These are phyloP conservation scores for Suhomyces atakaporum DNA, from an alignment of 1,139 yeast genomes.

Conservation along the genomic window DNA sequence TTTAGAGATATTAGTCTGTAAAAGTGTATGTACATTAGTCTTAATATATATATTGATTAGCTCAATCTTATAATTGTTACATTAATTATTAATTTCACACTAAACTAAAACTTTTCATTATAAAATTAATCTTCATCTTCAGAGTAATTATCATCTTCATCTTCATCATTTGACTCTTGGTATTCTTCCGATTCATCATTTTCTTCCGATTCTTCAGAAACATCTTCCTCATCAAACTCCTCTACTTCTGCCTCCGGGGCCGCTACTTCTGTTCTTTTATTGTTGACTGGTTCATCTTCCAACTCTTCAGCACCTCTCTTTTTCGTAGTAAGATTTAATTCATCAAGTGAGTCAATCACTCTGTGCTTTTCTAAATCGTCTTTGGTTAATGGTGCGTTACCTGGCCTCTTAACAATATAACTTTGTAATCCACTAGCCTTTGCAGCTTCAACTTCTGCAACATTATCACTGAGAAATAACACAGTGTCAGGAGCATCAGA, in stretches of 20 bases:
- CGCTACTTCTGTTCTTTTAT: background rate
- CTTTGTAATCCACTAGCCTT: slow-evolving; percentile 61
- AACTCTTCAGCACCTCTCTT: background rate
- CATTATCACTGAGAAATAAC: slow-evolving; percentile 76
- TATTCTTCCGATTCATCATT: background rate
- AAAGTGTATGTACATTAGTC: slow-evolving; percentile 12
- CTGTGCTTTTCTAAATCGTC: slow-evolving; percentile 22
- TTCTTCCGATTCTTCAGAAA: background rate
- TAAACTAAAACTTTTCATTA: no score
- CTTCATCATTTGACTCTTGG: background rate
- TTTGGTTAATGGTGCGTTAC: slow-evolving; percentile 59
- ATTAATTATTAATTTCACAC: no score
- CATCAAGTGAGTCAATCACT: slow-evolving; percentile 9
- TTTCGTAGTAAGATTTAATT: slow-evolving; percentile 2
- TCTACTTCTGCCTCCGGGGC: background rate
- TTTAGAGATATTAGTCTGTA: slow-evolving; percentile 60
- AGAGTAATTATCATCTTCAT: background rate
- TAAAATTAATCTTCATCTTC: background rate
- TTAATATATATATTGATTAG: no score
- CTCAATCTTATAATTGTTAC: no score
- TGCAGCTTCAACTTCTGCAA: slow-evolving; percentile 73
- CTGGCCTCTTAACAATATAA: slow-evolving; percentile 68
- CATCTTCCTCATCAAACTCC: background rate
- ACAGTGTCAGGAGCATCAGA: slow-evolving; percentile 32
- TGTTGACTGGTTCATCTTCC: background rate